Conservation (phyloP, 352 stramenopile genomes). For the Pilasporangium apinafurcum region DNA sequence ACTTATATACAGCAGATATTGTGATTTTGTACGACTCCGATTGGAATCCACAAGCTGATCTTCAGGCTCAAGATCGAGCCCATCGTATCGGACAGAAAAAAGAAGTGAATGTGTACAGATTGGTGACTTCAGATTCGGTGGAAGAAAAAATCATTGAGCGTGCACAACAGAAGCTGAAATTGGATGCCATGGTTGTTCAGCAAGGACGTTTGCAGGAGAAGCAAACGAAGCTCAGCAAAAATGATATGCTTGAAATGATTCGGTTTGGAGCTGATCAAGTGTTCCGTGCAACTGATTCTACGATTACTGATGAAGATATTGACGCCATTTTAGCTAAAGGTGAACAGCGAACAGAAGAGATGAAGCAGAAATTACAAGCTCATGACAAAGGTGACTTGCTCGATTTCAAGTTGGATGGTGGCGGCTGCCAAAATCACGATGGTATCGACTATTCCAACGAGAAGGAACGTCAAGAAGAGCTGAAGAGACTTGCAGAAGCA, state of each 20-base stretch:
- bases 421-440: constrained; percentile 94
- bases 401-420: constrained; percentile 92
- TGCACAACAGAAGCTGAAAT: constrained; percentile 96
- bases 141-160: constrained; percentile 99
- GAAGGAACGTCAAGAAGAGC: constrained; percentile 78
- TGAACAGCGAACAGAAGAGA: constrained; percentile 81
- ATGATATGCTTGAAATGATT: constrained; percentile 96
- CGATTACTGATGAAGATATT: constrained; percentile 98
- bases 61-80: constrained; percentile 93
- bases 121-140: constrained; percentile 95
- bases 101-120: constrained; percentile 93
- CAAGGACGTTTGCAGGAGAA: constrained; percentile 84
- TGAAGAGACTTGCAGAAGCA: constrained; percentile 78
- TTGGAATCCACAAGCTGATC: constrained; percentile 98
- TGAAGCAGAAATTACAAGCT: constrained; percentile 82
- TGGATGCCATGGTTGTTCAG: constrained; percentile 84
- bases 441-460: constrained; percentile 95
- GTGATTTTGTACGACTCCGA: constrained; percentile 98
- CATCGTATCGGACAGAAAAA: constrained; percentile 99
- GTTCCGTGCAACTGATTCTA: constrained; percentile 94
- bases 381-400: constrained; percentile 85
- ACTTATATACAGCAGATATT: constrained; percentile 98
- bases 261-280: constrained; percentile 98
- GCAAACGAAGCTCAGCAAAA: constrained; percentile 91
- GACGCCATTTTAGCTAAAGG: constrained; percentile 94